Base-by-base conservation (phyloP, 345 rosid genomes). In the Syzygium aqueum region DNA sequence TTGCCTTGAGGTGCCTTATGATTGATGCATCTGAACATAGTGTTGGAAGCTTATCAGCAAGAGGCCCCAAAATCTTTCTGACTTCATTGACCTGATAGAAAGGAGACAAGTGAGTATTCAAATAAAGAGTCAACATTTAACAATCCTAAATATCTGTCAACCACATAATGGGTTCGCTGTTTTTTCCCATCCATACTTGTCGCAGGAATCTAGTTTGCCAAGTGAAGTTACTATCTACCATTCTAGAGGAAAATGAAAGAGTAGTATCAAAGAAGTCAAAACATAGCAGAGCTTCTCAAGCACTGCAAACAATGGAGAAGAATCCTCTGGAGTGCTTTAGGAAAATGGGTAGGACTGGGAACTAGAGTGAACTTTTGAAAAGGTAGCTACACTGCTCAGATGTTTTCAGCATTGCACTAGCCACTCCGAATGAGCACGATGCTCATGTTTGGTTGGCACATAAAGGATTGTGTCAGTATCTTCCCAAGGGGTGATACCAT, bases 1-100 rank as follows among this genome's bases (percentile, higher is more conserved):
- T 92, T 9, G 97, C 97, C 86, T 90, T 89, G 77, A 96, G 93
- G 85, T 91, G 93, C 84, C 98, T 93, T 87, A 88, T 49, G 87
- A 94, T 91, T 67, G 96, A 90, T 87, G 92, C 94, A 91, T 93
- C 94, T 3, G 95, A 92, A 85, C 95, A 95, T 83, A 91, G 91
- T 83, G 85, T 73, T 25, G 96, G 94, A 84, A 92, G 87, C 91
- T 95, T 96, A 65, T 90, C 91, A 46, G 91, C 88, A 67, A 92
- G 27, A 78, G 96, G 90, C 46, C 96, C 96, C 22, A 96, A 87
- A 15, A 92, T 73, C 90, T 90, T 94, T 90, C 91, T 95, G 63
- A 95, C 93, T 82, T 94, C 97, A 85, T 88, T 90, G 51, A 93
- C 92, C 98, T 96, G 91, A 86, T 80, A 51, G 80, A 84, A 57